Evolutionary conservation across 192 early-diverging fungal genomes (phyloP).

Genomic region (Coemansia asiatica): DNA sequence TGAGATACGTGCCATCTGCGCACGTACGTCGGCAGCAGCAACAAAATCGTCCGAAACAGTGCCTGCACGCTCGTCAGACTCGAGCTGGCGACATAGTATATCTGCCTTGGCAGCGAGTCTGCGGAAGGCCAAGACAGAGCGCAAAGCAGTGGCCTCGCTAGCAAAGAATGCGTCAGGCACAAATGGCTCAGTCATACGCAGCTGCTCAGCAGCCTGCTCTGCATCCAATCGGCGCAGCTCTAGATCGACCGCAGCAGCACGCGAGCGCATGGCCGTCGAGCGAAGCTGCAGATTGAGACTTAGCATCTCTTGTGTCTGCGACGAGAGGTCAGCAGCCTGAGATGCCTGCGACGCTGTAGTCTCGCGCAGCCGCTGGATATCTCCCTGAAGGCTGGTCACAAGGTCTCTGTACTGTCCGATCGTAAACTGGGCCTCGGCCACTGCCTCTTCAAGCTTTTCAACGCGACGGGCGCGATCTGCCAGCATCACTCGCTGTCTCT

Average conservation of each 20-base stretch:
- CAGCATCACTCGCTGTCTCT: constrained; percentile 63
- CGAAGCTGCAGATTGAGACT: constrained; percentile 79
- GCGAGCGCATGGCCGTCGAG: constrained; percentile 74
- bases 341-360: constrained; percentile 63
- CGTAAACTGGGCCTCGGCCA: constrained; percentile 84
- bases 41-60: constrained; percentile 58
- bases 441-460: constrained; percentile 70
- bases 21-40: constrained; percentile 42
- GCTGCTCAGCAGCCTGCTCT: constrained; percentile 74
- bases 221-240: constrained; percentile 87
- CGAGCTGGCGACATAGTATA: constrained; percentile 71
- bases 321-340: constrained; percentile 59
- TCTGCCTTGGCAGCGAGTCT: constrained; percentile 82
- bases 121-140: constrained; percentile 72
- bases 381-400: constrained; percentile 72
- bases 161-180: constrained; percentile 82
- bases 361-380: constrained; percentile 70
- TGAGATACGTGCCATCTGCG: constrained; percentile 55
- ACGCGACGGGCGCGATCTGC: constrained; percentile 62
- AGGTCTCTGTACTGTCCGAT: constrained; percentile 85
- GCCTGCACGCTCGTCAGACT: constrained; percentile 63
- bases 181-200: constrained; percentile 64
- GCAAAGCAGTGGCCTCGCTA: constrained; percentile 76
- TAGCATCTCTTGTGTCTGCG: constrained; percentile 79
- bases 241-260: constrained; percentile 87